These are phyloP conservation scores for Podospora conica DNA, from an alignment of 495 filamentous ascomycete species.

Conservation along the genomic window DNA sequence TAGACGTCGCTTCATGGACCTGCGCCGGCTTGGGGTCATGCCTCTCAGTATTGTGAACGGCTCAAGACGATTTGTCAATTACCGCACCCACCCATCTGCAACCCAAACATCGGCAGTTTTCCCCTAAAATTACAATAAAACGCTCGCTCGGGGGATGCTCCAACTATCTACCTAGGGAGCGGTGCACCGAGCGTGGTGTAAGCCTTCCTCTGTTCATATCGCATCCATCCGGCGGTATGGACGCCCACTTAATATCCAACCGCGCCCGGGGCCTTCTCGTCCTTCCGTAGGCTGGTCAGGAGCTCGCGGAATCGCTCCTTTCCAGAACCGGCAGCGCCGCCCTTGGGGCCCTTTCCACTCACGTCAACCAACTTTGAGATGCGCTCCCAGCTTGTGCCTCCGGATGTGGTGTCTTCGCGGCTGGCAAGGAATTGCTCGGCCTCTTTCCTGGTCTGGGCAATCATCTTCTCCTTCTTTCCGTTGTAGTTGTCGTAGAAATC, in stretches of 20 bases:
- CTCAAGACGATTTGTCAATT: not conserved
- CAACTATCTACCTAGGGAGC: not conserved
- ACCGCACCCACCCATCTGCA: not conserved
- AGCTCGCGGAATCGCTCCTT: slow-evolving; percentile 95
- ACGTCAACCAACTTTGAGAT: slow-evolving; percentile 96
- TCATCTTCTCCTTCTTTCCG: slow-evolving; percentile 86
- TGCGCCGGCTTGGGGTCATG: not conserved
- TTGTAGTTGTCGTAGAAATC: slow-evolving; percentile 99
- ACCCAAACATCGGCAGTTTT: slow-evolving; percentile 4
- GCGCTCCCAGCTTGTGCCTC: slow-evolving; percentile 96
- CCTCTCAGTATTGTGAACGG: not conserved
- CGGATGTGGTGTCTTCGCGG: slow-evolving; percentile 84
- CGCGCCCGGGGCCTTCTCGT: slow-evolving; percentile 90
- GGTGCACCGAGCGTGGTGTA: not conserved
- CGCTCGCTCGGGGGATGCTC: not conserved
- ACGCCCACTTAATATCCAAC: slow-evolving; percentile 38
- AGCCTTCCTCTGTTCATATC: slow-evolving; percentile 7
- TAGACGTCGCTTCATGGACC: not conserved
- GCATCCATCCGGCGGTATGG: not conserved
- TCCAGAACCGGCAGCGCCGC: slow-evolving; percentile 77
- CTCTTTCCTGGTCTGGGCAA: slow-evolving; percentile 77
- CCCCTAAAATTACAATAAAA: slow-evolving; percentile 17
- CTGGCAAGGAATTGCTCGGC: slow-evolving; percentile 89
- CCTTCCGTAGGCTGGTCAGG: slow-evolving; percentile 80
- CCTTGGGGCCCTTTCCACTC: slow-evolving; percentile 83